Evolutionary conservation across 2,329 filamentous ascomycete species (phyloP).

Genomic region (Nannizziopsis arthrosporioides): DNA sequence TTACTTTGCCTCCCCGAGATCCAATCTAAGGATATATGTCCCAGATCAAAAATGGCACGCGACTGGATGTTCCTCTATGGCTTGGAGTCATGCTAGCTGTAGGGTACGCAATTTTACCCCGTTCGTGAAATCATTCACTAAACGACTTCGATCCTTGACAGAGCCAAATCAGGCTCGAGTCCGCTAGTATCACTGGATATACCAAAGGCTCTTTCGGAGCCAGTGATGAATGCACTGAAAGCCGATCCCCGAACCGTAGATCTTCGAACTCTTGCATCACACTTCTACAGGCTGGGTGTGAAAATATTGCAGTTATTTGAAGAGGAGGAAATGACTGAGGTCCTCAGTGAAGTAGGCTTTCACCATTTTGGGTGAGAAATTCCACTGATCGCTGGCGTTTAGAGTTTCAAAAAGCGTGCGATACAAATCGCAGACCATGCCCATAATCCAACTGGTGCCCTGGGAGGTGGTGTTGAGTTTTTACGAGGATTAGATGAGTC

Average conservation of each 20-base stretch:
- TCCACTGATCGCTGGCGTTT: slow-evolving; percentile 1
- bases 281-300: slow-evolving; percentile 79
- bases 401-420: slow-evolving; percentile 72
- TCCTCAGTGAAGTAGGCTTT: slow-evolving; percentile 45
- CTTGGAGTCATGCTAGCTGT: slow-evolving; percentile 86
- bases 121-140: neutral
- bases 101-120: slow-evolving; percentile 9
- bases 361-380: neutral
- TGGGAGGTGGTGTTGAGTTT: slow-evolving; percentile 63
- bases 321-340: slow-evolving; percentile 66
- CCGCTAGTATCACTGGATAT: slow-evolving; percentile 66
- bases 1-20: neutral
- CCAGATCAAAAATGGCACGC: slow-evolving; percentile 67
- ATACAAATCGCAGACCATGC: slow-evolving; percentile 79
- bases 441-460: slow-evolving; percentile 64
- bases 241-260: slow-evolving; percentile 81
- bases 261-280: slow-evolving; percentile 65
- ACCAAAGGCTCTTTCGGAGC: slow-evolving; percentile 61
- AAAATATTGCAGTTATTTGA: slow-evolving; percentile 85
- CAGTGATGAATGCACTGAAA: slow-evolving; percentile 79
- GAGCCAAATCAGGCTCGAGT: slow-evolving; percentile 3
- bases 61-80: slow-evolving; percentile 80
- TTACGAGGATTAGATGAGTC: slow-evolving; percentile 79
- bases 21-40: slow-evolving; percentile 16
- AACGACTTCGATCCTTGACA: neutral